Conservation (phyloP, 2,329 filamentous ascomycete species). For the Elsinoe necatrix region DNA sequence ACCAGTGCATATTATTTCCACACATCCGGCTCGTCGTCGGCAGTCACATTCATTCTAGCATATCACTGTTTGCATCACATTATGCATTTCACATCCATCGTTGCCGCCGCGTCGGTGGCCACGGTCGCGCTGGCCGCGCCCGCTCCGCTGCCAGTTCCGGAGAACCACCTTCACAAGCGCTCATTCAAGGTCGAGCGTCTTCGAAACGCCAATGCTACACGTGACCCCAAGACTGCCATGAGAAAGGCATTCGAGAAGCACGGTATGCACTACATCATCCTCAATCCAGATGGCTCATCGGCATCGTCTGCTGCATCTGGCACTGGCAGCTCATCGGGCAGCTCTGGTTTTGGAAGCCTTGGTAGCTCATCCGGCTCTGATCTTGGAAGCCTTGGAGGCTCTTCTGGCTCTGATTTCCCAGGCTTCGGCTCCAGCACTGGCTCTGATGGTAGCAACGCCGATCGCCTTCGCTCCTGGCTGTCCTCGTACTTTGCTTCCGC, state of each 20-base stretch:
- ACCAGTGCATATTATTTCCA: background rate
- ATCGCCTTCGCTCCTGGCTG: constrained; percentile 5
- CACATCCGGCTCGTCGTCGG: background rate
- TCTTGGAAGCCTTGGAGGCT: background rate
- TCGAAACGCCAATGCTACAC: constrained; percentile 43
- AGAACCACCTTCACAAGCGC: constrained; percentile 38
- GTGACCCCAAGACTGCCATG: constrained; percentile 54
- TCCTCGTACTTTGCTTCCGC: background rate
- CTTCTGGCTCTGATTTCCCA: background rate
- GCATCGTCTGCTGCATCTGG: constrained; percentile 9
- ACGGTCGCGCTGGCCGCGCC: constrained; percentile 42
- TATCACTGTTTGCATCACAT: background rate
- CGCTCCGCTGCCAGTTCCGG: constrained; percentile 25
- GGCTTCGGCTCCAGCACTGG: background rate
- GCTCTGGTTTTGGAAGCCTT: background rate
- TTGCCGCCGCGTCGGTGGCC: constrained; percentile 43
- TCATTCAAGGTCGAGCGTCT: constrained; percentile 56
- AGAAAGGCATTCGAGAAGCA: constrained; percentile 62
- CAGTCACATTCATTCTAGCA: background rate
- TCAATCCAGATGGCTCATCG: constrained; percentile 1
- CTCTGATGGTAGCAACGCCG: background rate
- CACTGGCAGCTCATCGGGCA: background rate
- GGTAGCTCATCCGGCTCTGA: background rate
- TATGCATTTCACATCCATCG: constrained; percentile 21
- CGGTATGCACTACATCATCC: constrained; percentile 28